Percentiles rank a stretch among this genome's conserved stretches.
Evolutionary conservation across 805 yeast genomes (phyloP).

Genomic region (Candida tammaniensis): DNA sequence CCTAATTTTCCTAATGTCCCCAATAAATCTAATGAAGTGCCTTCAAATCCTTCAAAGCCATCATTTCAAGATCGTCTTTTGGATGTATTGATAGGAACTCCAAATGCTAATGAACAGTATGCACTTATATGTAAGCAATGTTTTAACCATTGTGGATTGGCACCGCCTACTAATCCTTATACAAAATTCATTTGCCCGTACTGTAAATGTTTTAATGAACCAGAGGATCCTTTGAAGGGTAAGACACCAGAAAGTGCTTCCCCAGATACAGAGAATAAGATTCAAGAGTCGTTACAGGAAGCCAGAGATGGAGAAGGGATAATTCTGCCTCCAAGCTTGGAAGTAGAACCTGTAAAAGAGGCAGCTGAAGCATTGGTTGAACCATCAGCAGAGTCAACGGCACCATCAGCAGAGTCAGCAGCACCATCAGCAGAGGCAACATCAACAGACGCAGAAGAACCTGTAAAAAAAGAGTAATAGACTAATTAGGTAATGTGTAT

Average conservation of each 20-base stretch:
- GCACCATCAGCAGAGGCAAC: background rate
- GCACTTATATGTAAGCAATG: slow-evolving; percentile 75
- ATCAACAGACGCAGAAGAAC: no score
- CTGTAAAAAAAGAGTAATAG: no score
- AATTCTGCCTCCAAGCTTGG: no score
- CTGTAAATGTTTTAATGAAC: slow-evolving; percentile 49
- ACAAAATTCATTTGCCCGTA: slow-evolving; percentile 63
- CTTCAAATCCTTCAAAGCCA: slow-evolving; percentile 10
- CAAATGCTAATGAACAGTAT: slow-evolving; percentile 64
- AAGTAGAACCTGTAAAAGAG: slow-evolving; percentile 2
- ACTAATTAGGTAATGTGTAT: background rate
- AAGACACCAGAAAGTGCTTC: background rate
- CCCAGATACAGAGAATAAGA: no score
- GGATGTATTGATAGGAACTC: slow-evolving; percentile 45
- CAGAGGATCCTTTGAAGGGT: slow-evolving; percentile 1
- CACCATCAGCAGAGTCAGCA: background rate
- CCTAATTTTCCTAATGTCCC: background rate
- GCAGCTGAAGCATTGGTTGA: background rate
- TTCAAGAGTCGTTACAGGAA: no score
- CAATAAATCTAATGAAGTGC: slow-evolving; percentile 1
- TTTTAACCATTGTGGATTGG: slow-evolving; percentile 72
- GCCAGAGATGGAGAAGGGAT: background rate
- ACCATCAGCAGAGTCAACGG: background rate
- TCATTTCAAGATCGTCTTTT: slow-evolving; percentile 37
- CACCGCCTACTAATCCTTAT: slow-evolving; percentile 60